Conservation (phyloP, 2,329 filamentous ascomycete species). For the Sordariomycetes sp. region DNA sequence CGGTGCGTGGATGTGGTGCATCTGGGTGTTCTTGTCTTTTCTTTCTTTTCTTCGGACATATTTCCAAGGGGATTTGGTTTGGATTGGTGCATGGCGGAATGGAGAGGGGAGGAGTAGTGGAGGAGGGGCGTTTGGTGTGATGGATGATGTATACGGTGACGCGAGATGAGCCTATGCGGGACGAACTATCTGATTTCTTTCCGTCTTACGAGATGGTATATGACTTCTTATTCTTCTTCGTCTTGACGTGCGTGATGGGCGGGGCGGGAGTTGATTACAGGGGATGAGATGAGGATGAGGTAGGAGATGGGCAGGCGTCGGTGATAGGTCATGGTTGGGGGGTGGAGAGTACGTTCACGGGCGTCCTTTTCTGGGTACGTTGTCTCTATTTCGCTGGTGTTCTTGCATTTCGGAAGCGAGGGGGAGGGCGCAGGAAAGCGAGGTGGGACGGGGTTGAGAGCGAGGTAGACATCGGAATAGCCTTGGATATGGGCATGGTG, state of each 20-base stretch:
- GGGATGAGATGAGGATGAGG: no score
- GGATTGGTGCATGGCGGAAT: background rate
- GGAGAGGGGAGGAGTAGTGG: background rate
- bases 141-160: background rate
- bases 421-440: no score
- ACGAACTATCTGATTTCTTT: background rate
- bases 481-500: no score
- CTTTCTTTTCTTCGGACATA: slow-evolving; percentile 3
- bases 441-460: background rate
- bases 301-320: no score
- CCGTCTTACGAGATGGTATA: background rate
- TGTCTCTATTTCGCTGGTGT: background rate
- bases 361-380: no score
- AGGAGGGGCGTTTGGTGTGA: background rate
- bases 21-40: background rate
- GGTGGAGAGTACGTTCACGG: no score
- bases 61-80: background rate
- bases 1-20: slow-evolving; percentile 6
- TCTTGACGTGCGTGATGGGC: background rate
- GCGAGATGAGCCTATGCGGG: slow-evolving; percentile 1
- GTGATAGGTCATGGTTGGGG: no score
- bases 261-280: no score
- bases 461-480: background rate
- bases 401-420: background rate
- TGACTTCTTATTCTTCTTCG: background rate